phyloP scores from a whole-genome alignment of 1,284 basidiomycete species.

The Entoloma clypeatum region DNA sequence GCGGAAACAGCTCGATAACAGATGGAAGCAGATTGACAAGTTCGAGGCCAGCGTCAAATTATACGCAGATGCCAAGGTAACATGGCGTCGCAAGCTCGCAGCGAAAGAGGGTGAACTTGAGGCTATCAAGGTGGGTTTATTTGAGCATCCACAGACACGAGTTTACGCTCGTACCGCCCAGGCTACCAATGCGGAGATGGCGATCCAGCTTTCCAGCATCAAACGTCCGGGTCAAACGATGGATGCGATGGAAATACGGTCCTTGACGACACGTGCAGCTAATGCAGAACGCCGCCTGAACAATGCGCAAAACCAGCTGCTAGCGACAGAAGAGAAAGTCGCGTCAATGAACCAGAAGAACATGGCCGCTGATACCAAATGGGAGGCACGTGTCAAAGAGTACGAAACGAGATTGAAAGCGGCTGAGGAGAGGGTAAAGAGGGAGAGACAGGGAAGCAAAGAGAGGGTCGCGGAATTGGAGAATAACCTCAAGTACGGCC shows the following conservation, averaged over 20 bases:
- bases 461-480: constrained; percentile 75
- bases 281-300: constrained; percentile 81
- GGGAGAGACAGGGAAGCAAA: constrained; percentile 93
- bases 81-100: constrained; percentile 82
- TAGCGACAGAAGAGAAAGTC: constrained; percentile 80
- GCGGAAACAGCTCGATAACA: constrained; percentile 82
- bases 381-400: constrained; percentile 91
- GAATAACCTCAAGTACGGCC: constrained; percentile 60
- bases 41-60: constrained; percentile 88
- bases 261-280: constrained; percentile 66
- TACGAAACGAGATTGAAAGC: constrained; percentile 81
- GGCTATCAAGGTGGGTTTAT: constrained; percentile 61
- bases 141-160: background rate
- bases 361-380: constrained; percentile 72
- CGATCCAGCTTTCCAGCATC: constrained; percentile 65
- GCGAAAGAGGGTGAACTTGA: constrained; percentile 89
- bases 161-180: constrained; percentile 26
- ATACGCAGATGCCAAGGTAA: constrained; percentile 78
- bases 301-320: constrained; percentile 80
- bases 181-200: constrained; percentile 75
- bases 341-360: constrained; percentile 69
- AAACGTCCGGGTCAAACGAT: constrained; percentile 58
- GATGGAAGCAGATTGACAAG: constrained; percentile 92
- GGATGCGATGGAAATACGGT: constrained; percentile 70
- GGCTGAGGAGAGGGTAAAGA: constrained; percentile 92